Conservation (phyloP, 2,329 filamentous ascomycete genomes). For the Zymoseptoria crescenta region DNA sequence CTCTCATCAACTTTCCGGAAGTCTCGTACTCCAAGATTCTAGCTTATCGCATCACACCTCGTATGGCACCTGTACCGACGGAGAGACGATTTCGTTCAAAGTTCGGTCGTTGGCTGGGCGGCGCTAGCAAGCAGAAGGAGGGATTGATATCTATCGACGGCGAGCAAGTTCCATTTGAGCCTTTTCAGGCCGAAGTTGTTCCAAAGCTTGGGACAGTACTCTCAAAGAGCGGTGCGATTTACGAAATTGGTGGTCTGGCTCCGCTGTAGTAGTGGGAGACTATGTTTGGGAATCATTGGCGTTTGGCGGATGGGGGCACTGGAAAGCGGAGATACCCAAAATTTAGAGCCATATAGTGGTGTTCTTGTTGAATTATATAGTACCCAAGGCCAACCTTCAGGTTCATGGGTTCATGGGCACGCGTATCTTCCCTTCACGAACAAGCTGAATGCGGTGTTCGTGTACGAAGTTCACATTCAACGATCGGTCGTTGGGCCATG, state of each 20-base stretch:
- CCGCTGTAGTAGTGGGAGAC: neutral
- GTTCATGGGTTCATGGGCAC: neutral
- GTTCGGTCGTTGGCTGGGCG: conserved; percentile 22
- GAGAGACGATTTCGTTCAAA: conserved; percentile 15
- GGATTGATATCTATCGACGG: conserved; percentile 94
- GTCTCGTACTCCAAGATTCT: conserved; percentile 77
- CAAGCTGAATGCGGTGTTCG: neutral
- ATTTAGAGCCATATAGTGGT: neutral
- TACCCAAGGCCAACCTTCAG: no score
- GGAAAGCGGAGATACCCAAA: conserved; percentile 1
- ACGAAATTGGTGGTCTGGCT: conserved; percentile 48
- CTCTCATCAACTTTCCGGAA: conserved; percentile 70
- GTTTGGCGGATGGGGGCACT: neutral
- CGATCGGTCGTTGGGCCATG: neutral
- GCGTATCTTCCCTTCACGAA: neutral
- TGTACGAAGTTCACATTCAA: neutral
- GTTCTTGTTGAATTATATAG: neutral
- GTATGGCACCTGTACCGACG: conserved; percentile 8
- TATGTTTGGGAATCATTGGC: neutral
- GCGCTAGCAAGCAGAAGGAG: conserved; percentile 46
- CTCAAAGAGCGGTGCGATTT: conserved; percentile 62
- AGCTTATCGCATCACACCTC: conserved; percentile 77
- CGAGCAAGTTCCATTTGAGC: conserved; percentile 75
- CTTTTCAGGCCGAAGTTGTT: conserved; percentile 88
- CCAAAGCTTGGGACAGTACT: conserved; percentile 75